Base-by-base conservation (phyloP, 331 rosid genomes). In the Quercus phellos region DNA sequence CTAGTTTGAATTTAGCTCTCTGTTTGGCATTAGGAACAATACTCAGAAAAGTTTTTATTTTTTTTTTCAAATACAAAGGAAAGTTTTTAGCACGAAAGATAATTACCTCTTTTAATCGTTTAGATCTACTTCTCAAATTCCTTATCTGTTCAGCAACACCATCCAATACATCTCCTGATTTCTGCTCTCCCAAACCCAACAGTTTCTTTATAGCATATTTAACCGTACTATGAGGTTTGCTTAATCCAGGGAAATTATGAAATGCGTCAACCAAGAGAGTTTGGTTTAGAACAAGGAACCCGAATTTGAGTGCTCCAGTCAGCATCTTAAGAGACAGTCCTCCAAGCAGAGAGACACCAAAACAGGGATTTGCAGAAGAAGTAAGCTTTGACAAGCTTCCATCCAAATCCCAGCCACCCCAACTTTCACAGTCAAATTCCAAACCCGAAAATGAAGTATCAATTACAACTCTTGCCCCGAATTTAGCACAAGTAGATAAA, bases 381-480 rank as follows among this genome's bases (percentile, higher is more conserved):
- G 81, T 84, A 74, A 92, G 80, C 86, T 76, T 88, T 29, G 90
- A 88, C 79, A 92, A 82, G 81, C 89, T 83, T 66, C 80, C 81
- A 27, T 74, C 94, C 82, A 95, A 86, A 81, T 87, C 80, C 98
- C 99, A 94, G 87, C 95, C 92, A 64, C 92, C 89, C 91, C 93
- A 92, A 67, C 88, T 89, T 74, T 83, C 83, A 50, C 10, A 54
- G 73, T 90, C 97, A 89, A 88, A 95, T 86, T 92, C 98, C 87
- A 95, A 85, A 74, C 99, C 99, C 0, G 99, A 95, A 83, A 89
- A 92, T 51, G 99, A 85, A 18, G 97, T 89, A 69, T 95, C 99
- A 68, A 95, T 83, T 68, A 92, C 82, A 74, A 95, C 99, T 85
- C 91, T 91, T n/a, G 98, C 99, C 59, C 99, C 97, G 77, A 82